Conservation (phyloP, 345 rosid genomes). For the Arabis hirsuta region DNA sequence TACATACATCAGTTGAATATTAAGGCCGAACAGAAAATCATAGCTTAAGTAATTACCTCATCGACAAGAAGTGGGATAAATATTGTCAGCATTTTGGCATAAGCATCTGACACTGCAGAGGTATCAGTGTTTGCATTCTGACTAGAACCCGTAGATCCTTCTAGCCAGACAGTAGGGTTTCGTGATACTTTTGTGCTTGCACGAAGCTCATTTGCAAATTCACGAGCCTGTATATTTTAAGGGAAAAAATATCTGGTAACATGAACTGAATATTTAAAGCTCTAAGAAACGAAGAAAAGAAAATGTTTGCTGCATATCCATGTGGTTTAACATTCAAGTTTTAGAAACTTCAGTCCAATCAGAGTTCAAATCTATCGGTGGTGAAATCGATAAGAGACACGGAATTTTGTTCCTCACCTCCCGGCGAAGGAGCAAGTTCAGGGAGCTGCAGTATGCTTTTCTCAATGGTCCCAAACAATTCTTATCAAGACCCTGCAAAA, state of each 20-base stretch:
- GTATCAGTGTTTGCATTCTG: slow-evolving; percentile 77
- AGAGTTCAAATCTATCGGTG: not conserved
- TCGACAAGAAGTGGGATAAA: slow-evolving; percentile 98
- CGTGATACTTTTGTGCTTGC: slow-evolving; percentile 97
- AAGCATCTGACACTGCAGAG: slow-evolving; percentile 93
- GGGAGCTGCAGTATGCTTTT: slow-evolving; percentile 96
- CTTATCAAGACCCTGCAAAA: slow-evolving; percentile 84
- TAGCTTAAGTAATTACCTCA: slow-evolving; percentile 61
- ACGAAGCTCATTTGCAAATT: slow-evolving; percentile 99
- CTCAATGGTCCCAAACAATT: slow-evolving; percentile 86
- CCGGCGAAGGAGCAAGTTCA: slow-evolving; percentile 96
- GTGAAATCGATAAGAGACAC: not conserved
- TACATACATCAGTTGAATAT: slow-evolving; percentile 16
- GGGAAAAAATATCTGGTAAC: slow-evolving; percentile 6
- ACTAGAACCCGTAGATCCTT: slow-evolving; percentile 81
- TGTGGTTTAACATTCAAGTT: slow-evolving; percentile 10
- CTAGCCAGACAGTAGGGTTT: slow-evolving; percentile 95
- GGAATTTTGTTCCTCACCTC: slow-evolving; percentile 64
- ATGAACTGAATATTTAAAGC: slow-evolving; percentile 11
- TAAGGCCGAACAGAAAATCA: slow-evolving; percentile 24
- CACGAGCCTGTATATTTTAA: slow-evolving; percentile 73
- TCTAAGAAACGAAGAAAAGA: not conserved
- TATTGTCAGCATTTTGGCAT: slow-evolving; percentile 93
- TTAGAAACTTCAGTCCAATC: slow-evolving; percentile 12
- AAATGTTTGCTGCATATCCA: slow-evolving; percentile 17